Percentiles rank a stretch among this genome's conserved stretches.
phyloP scores from a whole-genome alignment of 1,284 basidiomycete genomes.

The Fomitopsis palustris region DNA sequence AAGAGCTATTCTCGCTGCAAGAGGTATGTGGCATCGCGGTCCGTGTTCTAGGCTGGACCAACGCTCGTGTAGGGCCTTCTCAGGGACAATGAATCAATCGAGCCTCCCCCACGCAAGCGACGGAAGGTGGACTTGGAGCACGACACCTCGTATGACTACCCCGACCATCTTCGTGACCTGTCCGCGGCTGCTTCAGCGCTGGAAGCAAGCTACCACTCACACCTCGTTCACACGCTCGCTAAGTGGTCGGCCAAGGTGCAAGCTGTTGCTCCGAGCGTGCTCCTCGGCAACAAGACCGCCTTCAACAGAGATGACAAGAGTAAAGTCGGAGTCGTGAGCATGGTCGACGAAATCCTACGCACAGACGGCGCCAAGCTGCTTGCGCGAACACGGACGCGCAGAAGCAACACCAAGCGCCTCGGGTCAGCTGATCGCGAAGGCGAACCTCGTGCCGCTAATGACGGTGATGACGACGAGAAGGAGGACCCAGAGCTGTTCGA shows the following conservation, averaged over 20 bases:
- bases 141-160: slow-evolving; percentile 29
- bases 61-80: slow-evolving; percentile 11
- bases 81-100: slow-evolving; percentile 41
- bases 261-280: slow-evolving; percentile 75
- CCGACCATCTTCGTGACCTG: slow-evolving; percentile 35
- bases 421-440: slow-evolving; percentile 26
- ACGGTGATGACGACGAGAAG: slow-evolving; percentile 27
- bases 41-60: slow-evolving; percentile 1
- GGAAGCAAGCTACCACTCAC: slow-evolving; percentile 64
- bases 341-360: slow-evolving; percentile 67
- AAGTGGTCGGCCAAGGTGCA: slow-evolving; percentile 96
- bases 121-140: slow-evolving; percentile 38
- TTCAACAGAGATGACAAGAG: slow-evolving; percentile 49
- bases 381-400: slow-evolving; percentile 50
- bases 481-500: slow-evolving; percentile 66
- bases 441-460: slow-evolving; percentile 12
- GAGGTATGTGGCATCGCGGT: slow-evolving; percentile 36
- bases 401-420: slow-evolving; percentile 43
- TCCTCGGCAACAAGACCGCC: slow-evolving; percentile 65
- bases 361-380: slow-evolving; percentile 53
- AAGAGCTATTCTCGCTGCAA: slow-evolving; percentile 68
- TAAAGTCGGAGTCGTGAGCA: slow-evolving; percentile 49
- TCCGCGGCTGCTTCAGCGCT: slow-evolving; percentile 37
- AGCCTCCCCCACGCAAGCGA: slow-evolving; percentile 57
- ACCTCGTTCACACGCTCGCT: slow-evolving; percentile 70